Evolutionary conservation across 805 yeast species (phyloP), one percentile per base, ranked within the genome.

Genomic region (Candida piceae): DNA sequence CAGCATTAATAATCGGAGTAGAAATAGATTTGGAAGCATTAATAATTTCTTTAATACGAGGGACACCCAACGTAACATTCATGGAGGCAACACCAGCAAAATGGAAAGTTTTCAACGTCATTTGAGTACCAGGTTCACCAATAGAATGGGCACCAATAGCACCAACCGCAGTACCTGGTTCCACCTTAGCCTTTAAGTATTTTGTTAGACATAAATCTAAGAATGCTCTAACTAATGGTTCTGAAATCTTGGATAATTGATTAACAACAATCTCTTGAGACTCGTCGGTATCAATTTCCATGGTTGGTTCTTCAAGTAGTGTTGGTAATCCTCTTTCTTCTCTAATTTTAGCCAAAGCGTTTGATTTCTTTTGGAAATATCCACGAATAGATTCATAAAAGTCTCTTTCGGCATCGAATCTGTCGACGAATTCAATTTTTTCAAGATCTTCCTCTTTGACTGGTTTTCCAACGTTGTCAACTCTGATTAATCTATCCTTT

Each of bases 31-130:
- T 93, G 15, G 97, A 85, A 3, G 98, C 98, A 60, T 93, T 93
- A 60, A 93, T 93, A 60, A 93, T 93, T 70, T 93, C 98, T 66
- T 93, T 93, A 60, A 93, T 90, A 76, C 98, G 96, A 34, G 98
- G 98, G 36, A 93, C 98, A 76, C 98, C 98, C 50, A 93, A 75
- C 0, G 98, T 93, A 48, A 90, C 96, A 69, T 93, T 93, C 97
- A 90, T 93, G 32, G 96, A 84, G 24, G 98, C 97, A 40, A 93
- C 98, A 73, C 98, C 98, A 54, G 98, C 98, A 73, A 93, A 93
- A 72, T 93, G 67, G 64, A 63, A 63, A 50, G 81, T 76, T 58
- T 76, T 76, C 60, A 76, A 73, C 4, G 98, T 93, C 98, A 93
- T 93, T 67, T 93, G 98, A 1, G 98, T 93, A 60, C 97, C 98